phyloP scores from a whole-genome alignment of 2,329 filamentous ascomycete genomes.

The Diaporthe helianthi region DNA sequence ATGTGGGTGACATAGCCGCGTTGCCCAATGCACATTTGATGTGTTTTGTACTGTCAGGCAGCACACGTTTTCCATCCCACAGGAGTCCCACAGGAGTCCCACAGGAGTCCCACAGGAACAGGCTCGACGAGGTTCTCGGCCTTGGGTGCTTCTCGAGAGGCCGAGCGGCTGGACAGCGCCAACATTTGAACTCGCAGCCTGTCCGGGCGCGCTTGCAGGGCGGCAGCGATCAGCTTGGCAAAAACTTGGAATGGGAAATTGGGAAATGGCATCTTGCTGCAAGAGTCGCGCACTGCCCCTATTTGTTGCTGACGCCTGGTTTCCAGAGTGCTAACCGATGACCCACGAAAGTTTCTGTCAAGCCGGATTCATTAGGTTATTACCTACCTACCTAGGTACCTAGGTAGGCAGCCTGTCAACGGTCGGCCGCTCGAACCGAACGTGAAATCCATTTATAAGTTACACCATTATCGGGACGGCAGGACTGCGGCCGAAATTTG shows the following conservation, averaged over 20 bases:
- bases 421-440: constrained; percentile 15
- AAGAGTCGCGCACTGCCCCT: constrained; percentile 24
- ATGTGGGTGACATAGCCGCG: constrained; percentile 22
- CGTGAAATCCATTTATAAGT: background rate
- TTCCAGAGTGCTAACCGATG: constrained; percentile 5
- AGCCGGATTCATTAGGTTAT: too few species aligned
- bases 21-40: too few species aligned
- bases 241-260: constrained; percentile 36
- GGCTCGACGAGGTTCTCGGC: background rate
- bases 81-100: too few species aligned
- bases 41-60: too few species aligned
- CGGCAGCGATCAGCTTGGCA: constrained; percentile 26
- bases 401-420: constrained; percentile 16
- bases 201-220: constrained; percentile 20
- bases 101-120: background rate
- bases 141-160: background rate
- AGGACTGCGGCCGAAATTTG: background rate
- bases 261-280: constrained; percentile 33
- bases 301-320: constrained; percentile 18
- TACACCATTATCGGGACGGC: background rate
- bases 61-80: too few species aligned
- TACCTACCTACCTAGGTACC: too few species aligned
- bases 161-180: background rate
- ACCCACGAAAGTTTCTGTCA: constrained; percentile 1
- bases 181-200: background rate